Evolutionary conservation across 108 stramenopile species (phyloP), one percentile per base, ranked within the genome.

Genomic region (Skeletonema tropicum): DNA sequence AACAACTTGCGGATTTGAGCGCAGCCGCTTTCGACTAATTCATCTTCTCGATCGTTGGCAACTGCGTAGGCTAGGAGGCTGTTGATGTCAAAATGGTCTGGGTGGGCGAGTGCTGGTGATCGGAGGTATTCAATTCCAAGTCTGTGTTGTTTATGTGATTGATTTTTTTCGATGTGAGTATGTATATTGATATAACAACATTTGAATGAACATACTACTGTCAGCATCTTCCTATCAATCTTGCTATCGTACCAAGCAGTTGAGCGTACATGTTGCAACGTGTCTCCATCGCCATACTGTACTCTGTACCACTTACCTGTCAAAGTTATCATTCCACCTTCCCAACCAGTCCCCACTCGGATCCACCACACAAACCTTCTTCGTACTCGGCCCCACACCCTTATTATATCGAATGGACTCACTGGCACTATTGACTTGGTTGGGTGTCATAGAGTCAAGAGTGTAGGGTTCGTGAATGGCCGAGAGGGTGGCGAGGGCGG

Each of bases 71-170:
- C 80, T 29, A 89, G 61, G 21, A 92, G 71, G 3, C 87, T 65
- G 57, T 77, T 81, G 15, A 31, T 26, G 59, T 89, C 88, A 68
- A 89, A 92, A 25, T 82, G 33, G 67, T 89, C 76, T 6, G 89
- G 88, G 72, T 92, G 92, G 13, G 92, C 92, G 64, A 88, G 49
- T 13, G 83, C 82, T 6, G 92, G 89, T 5, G 92, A 90, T 4
- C 92, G 84, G 15, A 92, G 77, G 60, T 66, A 75, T 45, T 75
- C 26, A 70, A 92, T 92, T 4, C 74, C 69, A 19, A 92, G 72
- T 7, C 71, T 73, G 64, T 15, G 13, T 45, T 45, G 9, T n/a
- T 14, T 15, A 10, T 29, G 26, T 29, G n/a, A n/a, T n/a, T n/a
- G n/a, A n/a, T n/a, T n/a, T n/a, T n/a, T n/a, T n/a, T 3, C 9